Base-by-base conservation (phyloP, 2,329 filamentous ascomycete species). In the Aspergillus ustus region DNA sequence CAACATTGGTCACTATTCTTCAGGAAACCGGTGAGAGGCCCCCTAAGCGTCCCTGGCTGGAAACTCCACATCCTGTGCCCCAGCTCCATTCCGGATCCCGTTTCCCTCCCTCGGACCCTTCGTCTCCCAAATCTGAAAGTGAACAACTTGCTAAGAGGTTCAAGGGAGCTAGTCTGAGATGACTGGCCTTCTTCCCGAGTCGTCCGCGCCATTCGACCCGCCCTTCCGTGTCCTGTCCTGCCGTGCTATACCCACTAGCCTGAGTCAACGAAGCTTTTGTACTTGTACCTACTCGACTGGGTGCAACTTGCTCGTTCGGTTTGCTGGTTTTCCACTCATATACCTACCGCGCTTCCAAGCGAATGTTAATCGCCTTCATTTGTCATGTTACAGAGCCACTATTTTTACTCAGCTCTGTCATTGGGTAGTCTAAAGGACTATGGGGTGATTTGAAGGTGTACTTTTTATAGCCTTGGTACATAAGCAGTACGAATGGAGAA, bases 1-100 rank as follows among this genome's bases (percentile, higher is more conserved):
- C 93, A 78, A 98, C 92, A 62, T 85, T 99, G 74, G 85, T 94
- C 80, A 90, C 91, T 78, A 96, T 99, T 77, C 87, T 98, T 81
- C 88, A 95, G 88, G 91, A 93, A 87, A 93, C 92, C 86, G 92
- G 93, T 96, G 93, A 97, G 91, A 90, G 90, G 87, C 87, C 90
- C 87, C 89, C 89, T 79, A 96, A 95, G 85, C 91, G 83, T 77
- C 72, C 76, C 70, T 75, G 80, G 77, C 74, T 73, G 64, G 77
- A 80, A 71, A 64, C 70, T 70, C 62, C 69, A 69, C 67, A 66
- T 64, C 69, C 69, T 68, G 67, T 72, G 63, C 67, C 71, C 65
- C 68, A 72, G 65, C 68, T 73, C 34, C 34, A 40, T 40, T 40
- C 34, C 65, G 68, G 70, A 57, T 75, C 73, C 67, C 74, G 73